Base-by-base conservation (phyloP, 2,329 filamentous ascomycete species). In the Orbilia blumenaviensis region DNA sequence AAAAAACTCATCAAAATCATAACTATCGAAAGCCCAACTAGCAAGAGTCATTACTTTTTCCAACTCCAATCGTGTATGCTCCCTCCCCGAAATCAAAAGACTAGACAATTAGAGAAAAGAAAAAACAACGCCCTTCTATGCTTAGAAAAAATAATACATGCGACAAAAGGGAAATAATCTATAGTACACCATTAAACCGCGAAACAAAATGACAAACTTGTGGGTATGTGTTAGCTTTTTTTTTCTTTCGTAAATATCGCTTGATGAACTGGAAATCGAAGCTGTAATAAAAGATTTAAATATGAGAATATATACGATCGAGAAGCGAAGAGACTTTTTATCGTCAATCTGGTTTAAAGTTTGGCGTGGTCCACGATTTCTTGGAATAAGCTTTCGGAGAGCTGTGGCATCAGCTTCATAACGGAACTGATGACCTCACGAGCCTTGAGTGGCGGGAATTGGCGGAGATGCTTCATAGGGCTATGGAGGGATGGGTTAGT, bases 381-480 rank as follows among this genome's bases (percentile, higher is more conserved):
- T 60, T 91, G 89, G 81, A 97, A 99, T 54, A 98, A 86, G 79
- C 96, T 91, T 77, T 93, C 89, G 1, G 95, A 94, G 66, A 99
- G 93, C 85, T 94, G 95, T 80, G 91, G 90, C 71, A 96, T 91
- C 80, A 97, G 91, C 62, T 90, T 90, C 79, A 97, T 94, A 68
- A 96, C 88, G 50, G 89, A 89, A 82, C 96, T 95, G 81, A 97
- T 91, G 78, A 91, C 89, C 80, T 92, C 90, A 14, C 73, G 60
- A 3, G 94, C 91, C 79, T 96, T 90, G 25, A 97, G 86, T 3
- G 91, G 88, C 5, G 94, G 94, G 80, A 97, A 93, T 1, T 91
- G 94, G 68, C 94, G 88, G n/a, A 97, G 86, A 14, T 97, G 88
- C 81, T 95, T 95, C 81, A 96, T 97, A 8, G 95, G 95, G 81